phyloP scores from a whole-genome alignment of 805 yeast species.

The Phaffomyces thermotolerans region DNA sequence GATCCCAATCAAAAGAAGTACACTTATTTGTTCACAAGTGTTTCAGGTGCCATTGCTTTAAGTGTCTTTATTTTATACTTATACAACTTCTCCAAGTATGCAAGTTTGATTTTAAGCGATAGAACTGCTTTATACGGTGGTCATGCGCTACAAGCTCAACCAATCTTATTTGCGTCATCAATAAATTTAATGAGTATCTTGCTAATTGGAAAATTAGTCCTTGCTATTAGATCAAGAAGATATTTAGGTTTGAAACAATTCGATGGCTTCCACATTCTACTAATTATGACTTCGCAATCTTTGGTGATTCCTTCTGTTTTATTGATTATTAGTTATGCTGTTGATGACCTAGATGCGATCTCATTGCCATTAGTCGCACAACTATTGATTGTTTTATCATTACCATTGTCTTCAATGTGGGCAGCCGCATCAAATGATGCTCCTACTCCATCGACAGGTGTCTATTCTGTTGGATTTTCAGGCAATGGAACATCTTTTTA shows the following conservation, averaged over 20 bases:
- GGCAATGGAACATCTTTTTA: slow-evolving; percentile 14
- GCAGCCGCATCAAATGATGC: slow-evolving; percentile 60
- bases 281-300: slow-evolving; percentile 78
- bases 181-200: slow-evolving; percentile 55
- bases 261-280: slow-evolving; percentile 70
- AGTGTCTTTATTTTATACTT: slow-evolving; percentile 56
- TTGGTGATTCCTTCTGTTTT: slow-evolving; percentile 71
- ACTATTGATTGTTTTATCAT: slow-evolving; percentile 57
- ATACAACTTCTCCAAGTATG: slow-evolving; percentile 39
- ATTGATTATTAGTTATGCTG: slow-evolving; percentile 47
- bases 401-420: slow-evolving; percentile 88
- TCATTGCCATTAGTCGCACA: slow-evolving; percentile 46
- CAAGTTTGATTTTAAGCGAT: slow-evolving; percentile 28
- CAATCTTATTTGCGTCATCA: slow-evolving; percentile 62
- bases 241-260: slow-evolving; percentile 76
- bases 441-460: slow-evolving; percentile 31
- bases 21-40: slow-evolving; percentile 31
- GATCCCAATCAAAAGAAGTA: slow-evolving; percentile 40
- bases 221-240: slow-evolving; percentile 69
- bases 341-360: slow-evolving; percentile 28
- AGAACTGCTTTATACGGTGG: slow-evolving; percentile 16
- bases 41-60: slow-evolving; percentile 40
- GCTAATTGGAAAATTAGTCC: slow-evolving; percentile 53
- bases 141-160: slow-evolving; percentile 45
- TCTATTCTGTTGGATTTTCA: slow-evolving; percentile 4